A percentile compares a stretch with the other conserved stretches of the same genome.
These are phyloP conservation scores for Pseudocercospora eumusae DNA, from an alignment of 2,329 filamentous ascomycete genomes.

Conservation along the genomic window DNA sequence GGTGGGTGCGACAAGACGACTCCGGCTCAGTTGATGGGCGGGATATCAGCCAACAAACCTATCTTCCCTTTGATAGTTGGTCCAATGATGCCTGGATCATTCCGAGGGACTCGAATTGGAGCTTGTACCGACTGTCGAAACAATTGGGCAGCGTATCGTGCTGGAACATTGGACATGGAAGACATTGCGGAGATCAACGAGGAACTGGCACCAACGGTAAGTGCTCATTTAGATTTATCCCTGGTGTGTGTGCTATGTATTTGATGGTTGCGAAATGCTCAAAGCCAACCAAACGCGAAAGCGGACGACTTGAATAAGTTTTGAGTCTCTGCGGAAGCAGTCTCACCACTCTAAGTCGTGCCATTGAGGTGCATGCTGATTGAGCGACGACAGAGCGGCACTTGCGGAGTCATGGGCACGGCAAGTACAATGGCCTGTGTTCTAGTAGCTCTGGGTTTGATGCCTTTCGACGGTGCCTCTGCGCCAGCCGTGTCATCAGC, in stretches of 20 bases:
- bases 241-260: neutral
- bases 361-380: neutral
- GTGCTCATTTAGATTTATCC: slow-evolving; percentile 30
- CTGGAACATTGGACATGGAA: slow-evolving; percentile 67
- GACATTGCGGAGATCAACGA: slow-evolving; percentile 71
- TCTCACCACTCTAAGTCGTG: neutral
- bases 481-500: slow-evolving; percentile 57
- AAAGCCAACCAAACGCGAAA: neutral
- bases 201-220: slow-evolving; percentile 68
- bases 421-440: slow-evolving; percentile 60
- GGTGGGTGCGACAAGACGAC: slow-evolving; percentile 74
- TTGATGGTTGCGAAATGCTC: neutral
- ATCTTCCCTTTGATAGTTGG: slow-evolving; percentile 69
- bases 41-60: slow-evolving; percentile 72
- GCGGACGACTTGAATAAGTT: neutral
- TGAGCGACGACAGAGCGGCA: slow-evolving; percentile 41
- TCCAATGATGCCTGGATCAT: slow-evolving; percentile 73
- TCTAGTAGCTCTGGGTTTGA: slow-evolving; percentile 55
- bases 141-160: slow-evolving; percentile 70
- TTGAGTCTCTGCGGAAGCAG: neutral
- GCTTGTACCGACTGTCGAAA: slow-evolving; percentile 75
- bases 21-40: slow-evolving; percentile 74
- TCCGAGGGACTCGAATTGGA: slow-evolving; percentile 64
- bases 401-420: slow-evolving; percentile 61
- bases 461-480: slow-evolving; percentile 55